Evolutionary conservation across 768 basidiomycete genomes (phyloP), one percentile per base, ranked within the genome.

Genomic region (Pisolithus orientalis): DNA sequence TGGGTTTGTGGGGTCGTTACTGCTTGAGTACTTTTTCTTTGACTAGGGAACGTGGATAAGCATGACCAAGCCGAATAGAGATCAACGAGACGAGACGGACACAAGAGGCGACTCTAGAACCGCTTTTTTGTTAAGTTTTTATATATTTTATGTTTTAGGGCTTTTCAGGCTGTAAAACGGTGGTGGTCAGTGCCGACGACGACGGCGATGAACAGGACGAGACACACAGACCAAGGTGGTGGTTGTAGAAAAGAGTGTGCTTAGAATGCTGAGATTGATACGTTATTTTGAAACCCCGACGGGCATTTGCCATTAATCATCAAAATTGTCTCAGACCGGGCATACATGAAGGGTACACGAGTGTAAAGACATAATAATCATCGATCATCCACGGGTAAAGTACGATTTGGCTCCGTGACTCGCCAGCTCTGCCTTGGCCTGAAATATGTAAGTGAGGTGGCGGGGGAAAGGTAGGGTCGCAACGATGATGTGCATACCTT

Each of bases 391-490:
- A 54, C 89, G 81, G 54, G 83, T 87, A 69, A 94, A 92, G 71
- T 94, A 94, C 27, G 89, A 82, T 68, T 85, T 90, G 53, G 92
- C 87, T 11, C 92, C 92, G 59, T 93, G 87, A 48, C 76, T 78
- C 4, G 90, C 86, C 46, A 95, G 70, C 65, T 94, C 92, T 27
- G 80, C 64, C 71, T 90, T 93, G 51, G 90, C 93, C 88, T 94
- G 48, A 50, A 27, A 29, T 9, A 52, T 47, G 57, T 62, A 39
- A 21, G 21, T 64, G 62, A 6, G 13, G 37, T 14, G 29, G 11
- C 11, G 6, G n/a, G 6, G n/a, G 6, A 4, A 14, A 4, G 40
- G 43, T 25, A 9, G 16, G 31, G 16, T 45, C 38, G 44, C 13
- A 28, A 16, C 29, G 27, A 8, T 8, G 49, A 25, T 16, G 44